Conservation (phyloP, 129 eudicot genomes). For the Flaveria trinervia region DNA sequence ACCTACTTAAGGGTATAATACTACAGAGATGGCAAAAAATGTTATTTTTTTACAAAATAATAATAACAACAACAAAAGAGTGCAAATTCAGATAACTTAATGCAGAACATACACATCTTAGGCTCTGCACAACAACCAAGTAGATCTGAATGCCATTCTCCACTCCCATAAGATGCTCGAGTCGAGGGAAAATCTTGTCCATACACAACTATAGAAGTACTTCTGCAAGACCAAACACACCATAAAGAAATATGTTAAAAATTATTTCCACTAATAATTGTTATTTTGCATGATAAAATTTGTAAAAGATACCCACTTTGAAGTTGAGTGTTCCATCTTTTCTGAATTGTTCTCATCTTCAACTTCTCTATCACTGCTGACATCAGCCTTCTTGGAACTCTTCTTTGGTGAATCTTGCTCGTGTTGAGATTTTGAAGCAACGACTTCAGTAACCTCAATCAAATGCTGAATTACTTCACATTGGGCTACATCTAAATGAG, state of each 20-base stretch:
- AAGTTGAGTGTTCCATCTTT: constrained; percentile 43
- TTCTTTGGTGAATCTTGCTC: constrained; percentile 55
- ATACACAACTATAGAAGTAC: constrained; percentile 61
- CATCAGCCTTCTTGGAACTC: constrained; percentile 48
- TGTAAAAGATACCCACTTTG: constrained; percentile 51
- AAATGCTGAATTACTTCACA: constrained; percentile 94
- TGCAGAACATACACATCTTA: constrained; percentile 67
- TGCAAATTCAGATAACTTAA: background rate
- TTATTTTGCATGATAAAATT: background rate
- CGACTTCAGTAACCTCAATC: constrained; percentile 78
- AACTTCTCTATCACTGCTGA: constrained; percentile 39
- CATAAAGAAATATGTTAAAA: background rate
- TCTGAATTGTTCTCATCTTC: constrained; percentile 43
- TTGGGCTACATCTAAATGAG: constrained; percentile 74
- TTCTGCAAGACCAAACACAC: constrained; percentile 49
- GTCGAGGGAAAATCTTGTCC: constrained; percentile 56
- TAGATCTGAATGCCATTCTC: constrained; percentile 94
- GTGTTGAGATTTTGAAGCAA: constrained; percentile 56
- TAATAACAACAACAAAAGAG: background rate
- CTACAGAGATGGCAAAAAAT: background rate
- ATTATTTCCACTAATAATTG: background rate
- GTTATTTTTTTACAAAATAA: background rate
- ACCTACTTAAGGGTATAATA: background rate
- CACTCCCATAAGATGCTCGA: constrained; percentile 46
- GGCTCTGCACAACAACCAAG: constrained; percentile 98